phyloP scores from a whole-genome alignment of 2,329 filamentous ascomycete species.

The Monilinia vaccinii-corymbosi region DNA sequence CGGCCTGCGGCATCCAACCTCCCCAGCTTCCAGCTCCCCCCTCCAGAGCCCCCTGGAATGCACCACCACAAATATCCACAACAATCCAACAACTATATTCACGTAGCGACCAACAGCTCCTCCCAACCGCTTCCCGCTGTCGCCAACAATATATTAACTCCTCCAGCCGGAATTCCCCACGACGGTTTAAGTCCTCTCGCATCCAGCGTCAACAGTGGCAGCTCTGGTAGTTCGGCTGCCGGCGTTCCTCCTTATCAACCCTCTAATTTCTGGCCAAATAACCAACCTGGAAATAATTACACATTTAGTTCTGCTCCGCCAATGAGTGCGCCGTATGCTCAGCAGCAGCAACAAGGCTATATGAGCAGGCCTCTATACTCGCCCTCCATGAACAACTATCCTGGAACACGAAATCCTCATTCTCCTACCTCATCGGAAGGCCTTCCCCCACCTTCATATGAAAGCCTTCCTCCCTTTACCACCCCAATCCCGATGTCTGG shows the following conservation, averaged over 20 bases:
- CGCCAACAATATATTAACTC: conserved; percentile 35
- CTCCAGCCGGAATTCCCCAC: conserved; percentile 38
- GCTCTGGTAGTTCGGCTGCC: conserved; percentile 48
- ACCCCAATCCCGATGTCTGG: conserved; percentile 48
- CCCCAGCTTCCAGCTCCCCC: conserved; percentile 60
- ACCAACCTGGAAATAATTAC: conserved; percentile 36
- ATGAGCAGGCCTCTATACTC: conserved; percentile 46
- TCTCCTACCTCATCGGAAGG: conserved; percentile 53
- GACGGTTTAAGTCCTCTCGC: conserved; percentile 55
- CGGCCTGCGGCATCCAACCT: conserved; percentile 61
- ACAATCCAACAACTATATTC: conserved; percentile 36
- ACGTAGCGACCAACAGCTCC: conserved; percentile 37
- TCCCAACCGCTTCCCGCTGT: conserved; percentile 31
- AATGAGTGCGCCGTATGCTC: conserved; percentile 26
- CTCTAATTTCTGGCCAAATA: conserved; percentile 52
- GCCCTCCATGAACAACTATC: conserved; percentile 42
- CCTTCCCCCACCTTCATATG: conserved; percentile 59
- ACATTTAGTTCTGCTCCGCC: conserved; percentile 44
- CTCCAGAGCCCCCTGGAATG: conserved; percentile 44
- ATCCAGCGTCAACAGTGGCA: conserved; percentile 51
- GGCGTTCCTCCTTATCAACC: conserved; percentile 47
- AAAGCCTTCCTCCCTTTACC: conserved; percentile 55
- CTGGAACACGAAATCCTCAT: conserved; percentile 41
- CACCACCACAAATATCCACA: conserved; percentile 33
- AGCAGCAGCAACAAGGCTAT: conserved; percentile 30